Conservation (phyloP, 768 basidiomycete genomes). For the Clavaria fumosa region DNA sequence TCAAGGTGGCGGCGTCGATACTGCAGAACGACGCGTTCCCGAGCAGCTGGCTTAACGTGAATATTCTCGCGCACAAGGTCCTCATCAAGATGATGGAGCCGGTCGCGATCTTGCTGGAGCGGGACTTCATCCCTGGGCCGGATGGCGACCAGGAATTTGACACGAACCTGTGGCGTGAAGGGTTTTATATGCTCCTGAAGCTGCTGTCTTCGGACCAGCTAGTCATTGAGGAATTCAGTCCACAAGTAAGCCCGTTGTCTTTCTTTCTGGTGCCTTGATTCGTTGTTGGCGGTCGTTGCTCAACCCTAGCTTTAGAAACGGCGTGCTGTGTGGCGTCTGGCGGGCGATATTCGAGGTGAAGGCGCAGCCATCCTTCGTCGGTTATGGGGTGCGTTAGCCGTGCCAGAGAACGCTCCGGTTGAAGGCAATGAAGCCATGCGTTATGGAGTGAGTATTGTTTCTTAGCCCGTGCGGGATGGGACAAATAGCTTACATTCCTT, state of each 20-base stretch:
- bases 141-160: slow-evolving; percentile 56
- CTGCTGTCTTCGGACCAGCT: slow-evolving; percentile 82
- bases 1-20: slow-evolving; percentile 69
- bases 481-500: too few relatives aligned
- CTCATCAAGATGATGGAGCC: slow-evolving; percentile 82
- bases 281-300: too few relatives aligned
- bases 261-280: too few relatives aligned
- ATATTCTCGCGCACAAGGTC: slow-evolving; percentile 75
- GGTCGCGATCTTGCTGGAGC: slow-evolving; percentile 58
- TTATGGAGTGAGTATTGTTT: slow-evolving; percentile 42
- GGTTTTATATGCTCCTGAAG: slow-evolving; percentile 68
- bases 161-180: slow-evolving; percentile 63
- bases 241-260: slow-evolving; percentile 78
- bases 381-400: slow-evolving; percentile 78
- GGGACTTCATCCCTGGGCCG: slow-evolving; percentile 63
- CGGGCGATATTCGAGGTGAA: slow-evolving; percentile 87
- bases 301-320: slow-evolving; percentile 55
- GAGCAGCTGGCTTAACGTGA: slow-evolving; percentile 80
- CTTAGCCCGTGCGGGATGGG: slow-evolving; percentile 10
- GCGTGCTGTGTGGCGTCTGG: slow-evolving; percentile 90
- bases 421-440: slow-evolving; percentile 39
- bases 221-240: slow-evolving; percentile 88
- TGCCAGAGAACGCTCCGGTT: slow-evolving; percentile 44
- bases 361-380: slow-evolving; percentile 66
- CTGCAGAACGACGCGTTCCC: slow-evolving; percentile 83